phyloP scores from a whole-genome alignment of 257 asterid species.

The Perilla frutescens region DNA sequence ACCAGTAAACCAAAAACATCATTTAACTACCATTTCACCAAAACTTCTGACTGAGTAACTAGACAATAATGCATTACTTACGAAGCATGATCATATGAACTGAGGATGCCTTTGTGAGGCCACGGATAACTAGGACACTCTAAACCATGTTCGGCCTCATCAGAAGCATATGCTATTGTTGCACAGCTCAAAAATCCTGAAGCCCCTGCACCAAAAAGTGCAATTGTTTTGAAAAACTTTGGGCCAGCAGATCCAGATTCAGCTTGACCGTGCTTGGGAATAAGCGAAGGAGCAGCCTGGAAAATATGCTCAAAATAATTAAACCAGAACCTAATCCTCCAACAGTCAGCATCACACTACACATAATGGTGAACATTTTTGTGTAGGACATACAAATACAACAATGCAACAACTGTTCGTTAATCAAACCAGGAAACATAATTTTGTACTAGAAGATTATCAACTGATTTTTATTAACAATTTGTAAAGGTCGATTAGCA shows the following conservation, averaged over 20 bases:
- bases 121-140: constrained; percentile 68
- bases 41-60: not conserved
- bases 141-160: constrained; percentile 72
- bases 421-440: not conserved
- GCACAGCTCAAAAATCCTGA: constrained; percentile 62
- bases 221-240: constrained; percentile 50
- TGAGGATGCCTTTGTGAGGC: constrained; percentile 72
- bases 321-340: constrained; percentile 16
- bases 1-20: not conserved
- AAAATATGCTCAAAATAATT: constrained; percentile 18
- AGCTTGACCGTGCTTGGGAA: constrained; percentile 44
- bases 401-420: not conserved
- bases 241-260: constrained; percentile 45
- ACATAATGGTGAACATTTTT: not conserved
- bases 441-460: not conserved
- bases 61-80: constrained; percentile 40
- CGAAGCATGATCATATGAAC: constrained; percentile 74
- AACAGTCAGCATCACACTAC: constrained; percentile 16
- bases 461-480: not conserved
- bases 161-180: constrained; percentile 56
- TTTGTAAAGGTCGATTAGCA: not conserved
- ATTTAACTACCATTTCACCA: not conserved
- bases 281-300: constrained; percentile 43
- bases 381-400: not conserved
- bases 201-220: constrained; percentile 64